A percentile compares a stretch with the other conserved stretches of the same genome.
These are phyloP conservation scores for Colletotrichum zoysiae DNA, from an alignment of 2,329 filamentous ascomycete genomes.

Conservation along the genomic window DNA sequence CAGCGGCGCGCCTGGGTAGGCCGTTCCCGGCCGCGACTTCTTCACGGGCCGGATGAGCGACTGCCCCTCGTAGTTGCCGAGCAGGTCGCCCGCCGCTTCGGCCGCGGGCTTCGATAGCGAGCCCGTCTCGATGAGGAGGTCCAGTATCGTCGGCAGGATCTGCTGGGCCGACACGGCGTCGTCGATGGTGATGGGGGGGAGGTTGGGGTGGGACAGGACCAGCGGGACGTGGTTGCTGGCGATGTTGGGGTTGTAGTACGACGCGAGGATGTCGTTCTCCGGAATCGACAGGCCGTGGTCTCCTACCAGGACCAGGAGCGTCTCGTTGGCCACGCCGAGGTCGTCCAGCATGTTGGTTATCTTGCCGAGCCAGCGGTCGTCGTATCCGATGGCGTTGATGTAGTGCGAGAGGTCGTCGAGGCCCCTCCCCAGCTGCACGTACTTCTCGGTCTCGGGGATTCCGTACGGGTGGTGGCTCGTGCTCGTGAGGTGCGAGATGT, in stretches of 20 bases:
- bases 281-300: conserved; percentile 58
- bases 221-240: conserved; percentile 59
- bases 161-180: conserved; percentile 56
- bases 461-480: conserved; percentile 54
- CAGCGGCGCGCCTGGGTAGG: background rate
- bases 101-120: conserved; percentile 52
- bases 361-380: conserved; percentile 54
- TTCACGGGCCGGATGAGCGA: conserved; percentile 2
- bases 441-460: conserved; percentile 25
- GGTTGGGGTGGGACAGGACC: conserved; percentile 57
- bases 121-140: conserved; percentile 56
- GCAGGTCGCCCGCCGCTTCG: conserved; percentile 53
- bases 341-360: conserved; percentile 57
- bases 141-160: conserved; percentile 60
- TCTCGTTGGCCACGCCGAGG: conserved; percentile 57
- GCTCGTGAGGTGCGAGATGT: conserved; percentile 52
- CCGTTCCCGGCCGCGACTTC: background rate
- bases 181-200: conserved; percentile 56
- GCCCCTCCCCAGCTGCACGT: conserved; percentile 27
- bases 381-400: conserved; percentile 56
- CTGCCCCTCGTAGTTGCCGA: conserved; percentile 41
- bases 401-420: conserved; percentile 53
- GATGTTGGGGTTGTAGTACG: conserved; percentile 59
- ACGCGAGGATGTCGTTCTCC: conserved; percentile 54
- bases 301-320: conserved; percentile 60